Percentiles rank a stretch among this genome's conserved stretches.
Evolutionary conservation across 1,284 basidiomycete genomes (phyloP).

Genomic region (Malassezia restricta): DNA sequence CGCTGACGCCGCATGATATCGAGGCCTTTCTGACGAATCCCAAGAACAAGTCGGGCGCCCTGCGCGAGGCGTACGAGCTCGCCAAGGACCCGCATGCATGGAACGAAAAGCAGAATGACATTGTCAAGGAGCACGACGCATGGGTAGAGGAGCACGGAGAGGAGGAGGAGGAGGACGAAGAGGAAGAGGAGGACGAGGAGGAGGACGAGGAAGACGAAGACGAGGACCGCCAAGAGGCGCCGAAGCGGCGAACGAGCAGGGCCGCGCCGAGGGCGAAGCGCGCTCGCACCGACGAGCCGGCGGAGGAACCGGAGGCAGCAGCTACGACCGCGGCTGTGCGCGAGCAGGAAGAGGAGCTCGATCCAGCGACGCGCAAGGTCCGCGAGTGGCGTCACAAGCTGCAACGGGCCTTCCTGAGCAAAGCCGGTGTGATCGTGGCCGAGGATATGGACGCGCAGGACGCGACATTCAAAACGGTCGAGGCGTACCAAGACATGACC

Average conservation of each 20-base stretch:
- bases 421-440: conserved; percentile 45
- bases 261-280: background rate
- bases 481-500: conserved; percentile 66
- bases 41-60: conserved; percentile 58
- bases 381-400: conserved; percentile 70
- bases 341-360: conserved; percentile 47
- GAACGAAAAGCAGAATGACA: conserved; percentile 31
- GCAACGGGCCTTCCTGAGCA: conserved; percentile 72
- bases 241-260: conserved; percentile 47
- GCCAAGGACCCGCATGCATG: conserved; percentile 63
- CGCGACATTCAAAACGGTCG: conserved; percentile 66
- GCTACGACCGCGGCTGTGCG: conserved; percentile 27
- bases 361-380: conserved; percentile 54
- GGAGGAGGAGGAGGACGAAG: conserved; percentile 49
- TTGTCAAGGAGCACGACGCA: conserved; percentile 23
- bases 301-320: background rate
- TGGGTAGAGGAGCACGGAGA: conserved; percentile 54
- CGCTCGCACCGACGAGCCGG: background rate
- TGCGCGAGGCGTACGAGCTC: conserved; percentile 67
- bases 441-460: conserved; percentile 53
- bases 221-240: conserved; percentile 43
- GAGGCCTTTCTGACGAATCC: conserved; percentile 64
- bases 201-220: conserved; percentile 51
- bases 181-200: conserved; percentile 58
- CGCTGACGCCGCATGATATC: conserved; percentile 68